Evolutionary conservation across 176 grass and related monocot genomes (phyloP), one percentile per base, ranked within the genome.

Genomic region (Canna indica): DNA sequence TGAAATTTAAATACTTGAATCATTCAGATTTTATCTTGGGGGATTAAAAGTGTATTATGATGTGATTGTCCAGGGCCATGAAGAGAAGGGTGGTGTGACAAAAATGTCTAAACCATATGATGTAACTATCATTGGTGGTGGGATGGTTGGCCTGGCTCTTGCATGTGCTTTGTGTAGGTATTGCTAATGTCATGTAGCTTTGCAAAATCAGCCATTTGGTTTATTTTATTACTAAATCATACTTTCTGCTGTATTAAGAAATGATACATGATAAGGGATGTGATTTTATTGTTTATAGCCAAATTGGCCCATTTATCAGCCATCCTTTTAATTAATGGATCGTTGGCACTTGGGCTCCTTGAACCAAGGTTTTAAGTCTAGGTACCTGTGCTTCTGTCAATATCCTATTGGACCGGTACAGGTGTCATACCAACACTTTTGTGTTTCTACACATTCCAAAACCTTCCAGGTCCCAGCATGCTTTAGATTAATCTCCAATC

Each of bases 91-190:
- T 72, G 72, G 15, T 22, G 29, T 75, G 47, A 88, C 79, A 38
- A 34, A 9, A 24, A 53, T 31, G 9, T 46, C 69, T 16, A 75
- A 84, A 12, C 79, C 81, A 65, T 86, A 78, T 36, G 90, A 99
- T 36, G 69, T 99, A n/a, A 80, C 94, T 14, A 84, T 99, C 11
- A 80, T 93, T n/a, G 94, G 94, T 41, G 94, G 94, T 77, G 89
- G 89, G 36, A 93, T 99, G 94, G 89, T 99, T 32, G 94, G 94
- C 20, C 76, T 99, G 75, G 86, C 89, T 26, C 73, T 93, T 60
- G 94, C 89, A 60, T 90, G 86, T 73, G 90, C 94, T 83, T 56
- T 99, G 46, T 99, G 94, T 99, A 90, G 77, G 80, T 93, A 83
- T 91, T 84, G 66, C 50, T 79, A 41, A 67, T 75, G 9, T 47